These are phyloP conservation scores for Penicillium sp. DNA, from an alignment of 2,329 filamentous ascomycete genomes.

Conservation along the genomic window DNA sequence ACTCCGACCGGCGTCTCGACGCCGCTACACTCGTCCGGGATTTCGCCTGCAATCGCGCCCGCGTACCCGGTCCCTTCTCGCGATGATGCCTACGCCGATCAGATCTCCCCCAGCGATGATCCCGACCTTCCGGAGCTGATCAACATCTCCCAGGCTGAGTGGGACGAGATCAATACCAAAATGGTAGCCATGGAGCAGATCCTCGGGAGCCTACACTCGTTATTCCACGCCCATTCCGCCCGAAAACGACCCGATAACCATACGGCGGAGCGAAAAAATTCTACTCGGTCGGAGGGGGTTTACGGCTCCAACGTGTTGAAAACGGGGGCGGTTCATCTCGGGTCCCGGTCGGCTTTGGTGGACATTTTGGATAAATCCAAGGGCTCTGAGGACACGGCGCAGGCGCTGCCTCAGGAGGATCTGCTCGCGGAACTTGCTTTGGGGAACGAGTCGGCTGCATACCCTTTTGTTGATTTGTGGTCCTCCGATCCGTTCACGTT, in stretches of 20 bases:
- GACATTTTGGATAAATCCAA: conserved; percentile 50
- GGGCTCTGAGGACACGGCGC: conserved; percentile 33
- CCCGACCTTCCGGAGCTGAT: conserved; percentile 25
- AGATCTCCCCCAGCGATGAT: conserved; percentile 15
- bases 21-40: conserved; percentile 15
- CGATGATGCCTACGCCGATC: conserved; percentile 22
- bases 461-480: conserved; percentile 58
- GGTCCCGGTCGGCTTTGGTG: conserved; percentile 53
- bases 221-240: conserved; percentile 27
- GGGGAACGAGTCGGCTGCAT: conserved; percentile 56
- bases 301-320: conserved; percentile 32
- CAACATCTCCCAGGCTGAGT: conserved; percentile 30
- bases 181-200: conserved; percentile 34
- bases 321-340: conserved; percentile 53
- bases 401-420: conserved; percentile 53
- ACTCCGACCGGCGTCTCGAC: conserved; percentile 12
- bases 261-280: conserved; percentile 12
- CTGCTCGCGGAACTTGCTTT: conserved; percentile 55
- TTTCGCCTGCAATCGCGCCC: conserved; percentile 11
- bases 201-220: conserved; percentile 27
- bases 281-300: conserved; percentile 22
- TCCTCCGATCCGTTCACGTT: conserved; percentile 54
- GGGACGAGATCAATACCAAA: conserved; percentile 34
- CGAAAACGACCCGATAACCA: conserved; percentile 15
- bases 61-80: conserved; percentile 9